Conservation (phyloP, 2,329 filamentous ascomycete genomes). For the Arthrinium phaeospermum region DNA sequence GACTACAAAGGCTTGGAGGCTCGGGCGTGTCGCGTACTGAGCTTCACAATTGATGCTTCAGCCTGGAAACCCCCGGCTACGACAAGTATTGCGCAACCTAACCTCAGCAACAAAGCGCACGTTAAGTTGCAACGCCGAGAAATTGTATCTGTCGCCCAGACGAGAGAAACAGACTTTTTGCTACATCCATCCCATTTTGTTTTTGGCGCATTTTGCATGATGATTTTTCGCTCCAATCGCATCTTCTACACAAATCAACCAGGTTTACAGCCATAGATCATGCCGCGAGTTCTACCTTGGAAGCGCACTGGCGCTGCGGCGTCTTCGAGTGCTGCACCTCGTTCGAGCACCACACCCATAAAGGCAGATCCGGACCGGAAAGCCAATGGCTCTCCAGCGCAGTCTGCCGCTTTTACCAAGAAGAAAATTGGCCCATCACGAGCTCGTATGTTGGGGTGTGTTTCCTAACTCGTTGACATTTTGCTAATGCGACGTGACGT, state of each 20-base stretch:
- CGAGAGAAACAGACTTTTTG: neutral
- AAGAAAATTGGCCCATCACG: neutral
- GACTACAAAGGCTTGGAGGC: neutral
- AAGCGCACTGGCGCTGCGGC: conserved; percentile 35
- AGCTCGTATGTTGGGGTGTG: neutral
- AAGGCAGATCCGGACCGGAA: neutral
- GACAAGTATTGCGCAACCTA: neutral
- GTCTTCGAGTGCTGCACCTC: neutral
- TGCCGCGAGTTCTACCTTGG: conserved; percentile 61
- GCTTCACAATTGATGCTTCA: neutral
- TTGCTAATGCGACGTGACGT: neutral
- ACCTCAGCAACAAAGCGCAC: neutral
- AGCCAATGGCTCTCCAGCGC: conserved; percentile 16
- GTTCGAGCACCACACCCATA: neutral
- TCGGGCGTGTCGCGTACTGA: neutral
- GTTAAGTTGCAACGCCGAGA: neutral
- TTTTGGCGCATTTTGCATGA: neutral
- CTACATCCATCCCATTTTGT: neutral
- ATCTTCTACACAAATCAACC: neutral
- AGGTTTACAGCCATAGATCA: conserved; percentile 31
- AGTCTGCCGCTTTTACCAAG: neutral
- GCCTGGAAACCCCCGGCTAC: neutral
- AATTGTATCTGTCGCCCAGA: neutral
- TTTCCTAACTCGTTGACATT: no score
- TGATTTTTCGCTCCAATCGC: neutral